Percentiles rank a stretch among this genome's conserved stretches.
Conservation (phyloP, 164 flowering plant genomes). For the Dillenia turbinata region DNA sequence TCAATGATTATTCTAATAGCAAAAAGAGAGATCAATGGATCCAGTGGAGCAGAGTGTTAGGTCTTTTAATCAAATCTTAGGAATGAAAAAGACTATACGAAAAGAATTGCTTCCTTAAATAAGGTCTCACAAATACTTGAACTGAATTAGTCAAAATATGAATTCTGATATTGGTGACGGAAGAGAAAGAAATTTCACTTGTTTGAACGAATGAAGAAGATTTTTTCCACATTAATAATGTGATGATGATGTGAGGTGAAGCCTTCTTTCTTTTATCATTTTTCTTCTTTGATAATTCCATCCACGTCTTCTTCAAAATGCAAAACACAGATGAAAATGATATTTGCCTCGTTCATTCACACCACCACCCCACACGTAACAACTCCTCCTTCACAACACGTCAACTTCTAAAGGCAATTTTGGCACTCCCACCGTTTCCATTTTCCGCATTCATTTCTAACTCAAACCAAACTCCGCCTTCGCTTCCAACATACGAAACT, state of each 20-base stretch:
- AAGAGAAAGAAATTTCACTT: conserved; percentile 2
- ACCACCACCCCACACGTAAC: background rate
- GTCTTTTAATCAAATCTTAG: too few relatives aligned
- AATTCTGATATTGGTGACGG: too few relatives aligned
- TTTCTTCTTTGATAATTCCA: background rate
- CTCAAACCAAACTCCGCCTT: background rate
- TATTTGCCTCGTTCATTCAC: background rate
- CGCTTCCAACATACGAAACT: too few relatives aligned
- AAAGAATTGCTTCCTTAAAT: too few relatives aligned
- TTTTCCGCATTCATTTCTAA: too few relatives aligned
- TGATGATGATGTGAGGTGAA: conserved; percentile 8
- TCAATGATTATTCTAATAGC: too few relatives aligned
- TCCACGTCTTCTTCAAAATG: conserved; percentile 3
- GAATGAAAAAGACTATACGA: too few relatives aligned
- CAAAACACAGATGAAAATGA: background rate
- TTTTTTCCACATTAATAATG: conserved; percentile 1
- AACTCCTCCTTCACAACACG: background rate
- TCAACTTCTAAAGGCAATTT: background rate
- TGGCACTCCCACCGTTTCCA: background rate
- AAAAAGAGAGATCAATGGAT: too few relatives aligned
- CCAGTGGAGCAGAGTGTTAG: too few relatives aligned
- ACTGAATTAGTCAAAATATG: too few relatives aligned
- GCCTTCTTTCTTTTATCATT: background rate
- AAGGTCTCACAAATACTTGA: too few relatives aligned
- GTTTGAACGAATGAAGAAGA: conserved; percentile 13